phyloP scores from a whole-genome alignment of 2,329 filamentous ascomycete species.

The Aspergillus japonicus region DNA sequence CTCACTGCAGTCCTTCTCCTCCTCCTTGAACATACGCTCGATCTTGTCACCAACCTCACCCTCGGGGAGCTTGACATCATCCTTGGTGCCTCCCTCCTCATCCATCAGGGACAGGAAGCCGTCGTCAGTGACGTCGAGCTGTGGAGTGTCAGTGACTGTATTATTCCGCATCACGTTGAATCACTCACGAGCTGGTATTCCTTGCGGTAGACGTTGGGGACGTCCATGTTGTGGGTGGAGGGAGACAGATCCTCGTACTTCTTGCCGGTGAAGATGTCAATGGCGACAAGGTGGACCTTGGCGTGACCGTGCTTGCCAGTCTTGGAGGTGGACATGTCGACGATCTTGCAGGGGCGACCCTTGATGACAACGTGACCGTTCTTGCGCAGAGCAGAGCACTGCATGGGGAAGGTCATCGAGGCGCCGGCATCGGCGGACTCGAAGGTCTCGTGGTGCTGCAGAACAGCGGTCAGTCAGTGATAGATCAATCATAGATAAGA shows the following conservation, averaged over 20 bases:
- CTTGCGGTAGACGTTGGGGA: constrained; percentile 85
- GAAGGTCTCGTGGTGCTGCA: constrained; percentile 73
- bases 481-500: neutral
- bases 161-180: neutral
- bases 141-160: constrained; percentile 9
- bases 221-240: constrained; percentile 84
- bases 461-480: constrained; percentile 12
- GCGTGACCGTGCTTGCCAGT: constrained; percentile 99
- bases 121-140: constrained; percentile 93
- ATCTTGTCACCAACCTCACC: constrained; percentile 88
- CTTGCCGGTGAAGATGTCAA: constrained; percentile 99
- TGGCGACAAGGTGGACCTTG: constrained; percentile 97
- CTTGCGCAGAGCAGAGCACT: constrained; percentile 99
- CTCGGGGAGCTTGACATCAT: constrained; percentile 91
- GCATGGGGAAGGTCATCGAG: constrained; percentile 91
- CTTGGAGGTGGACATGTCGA: constrained; percentile 99
- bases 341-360: constrained; percentile 98
- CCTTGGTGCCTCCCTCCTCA: constrained; percentile 82
- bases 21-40: constrained; percentile 70
- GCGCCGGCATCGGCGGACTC: constrained; percentile 95
- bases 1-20: constrained; percentile 95
- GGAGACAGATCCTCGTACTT: constrained; percentile 99
- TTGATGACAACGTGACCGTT: constrained; percentile 99
- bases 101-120: constrained; percentile 92
- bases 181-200: constrained; percentile 90